Percentiles rank a stretch among this genome's conserved stretches.
Evolutionary conservation across 1,284 basidiomycete species (phyloP).

Genomic region (Gomphus bonarii): DNA sequence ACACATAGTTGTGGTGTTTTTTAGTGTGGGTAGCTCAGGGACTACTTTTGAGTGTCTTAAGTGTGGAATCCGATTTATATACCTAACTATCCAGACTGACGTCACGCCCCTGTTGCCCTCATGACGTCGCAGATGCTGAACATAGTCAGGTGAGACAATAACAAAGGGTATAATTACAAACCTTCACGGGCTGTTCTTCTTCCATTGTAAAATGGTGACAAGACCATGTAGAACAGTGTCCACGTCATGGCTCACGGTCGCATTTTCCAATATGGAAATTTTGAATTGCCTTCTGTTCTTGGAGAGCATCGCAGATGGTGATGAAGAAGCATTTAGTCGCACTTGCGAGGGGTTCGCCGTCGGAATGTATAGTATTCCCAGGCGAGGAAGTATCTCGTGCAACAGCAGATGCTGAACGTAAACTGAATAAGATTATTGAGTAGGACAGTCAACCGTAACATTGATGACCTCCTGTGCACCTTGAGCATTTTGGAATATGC

Average conservation of each 20-base stretch:
- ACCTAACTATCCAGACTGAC: background rate
- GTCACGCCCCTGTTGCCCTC: background rate
- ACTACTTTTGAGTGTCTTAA: background rate
- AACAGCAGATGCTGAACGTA: background rate
- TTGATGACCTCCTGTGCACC: background rate
- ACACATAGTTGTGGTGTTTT: slow-evolving; percentile 4
- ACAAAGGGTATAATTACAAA: background rate
- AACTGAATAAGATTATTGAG: background rate
- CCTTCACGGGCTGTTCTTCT: background rate
- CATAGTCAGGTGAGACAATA: background rate
- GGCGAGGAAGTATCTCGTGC: background rate
- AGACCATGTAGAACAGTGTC: background rate
- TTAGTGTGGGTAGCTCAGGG: background rate
- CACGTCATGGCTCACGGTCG: background rate
- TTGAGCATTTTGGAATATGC: background rate
- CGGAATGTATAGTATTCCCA: background rate
- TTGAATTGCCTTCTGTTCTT: background rate
- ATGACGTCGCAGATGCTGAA: background rate
- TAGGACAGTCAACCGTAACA: background rate
- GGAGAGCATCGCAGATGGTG: background rate
- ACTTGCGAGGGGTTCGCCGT: background rate
- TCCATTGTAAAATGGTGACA: background rate
- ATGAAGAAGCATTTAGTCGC: no score
- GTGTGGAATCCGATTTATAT: background rate
- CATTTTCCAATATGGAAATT: background rate